Evolutionary conservation across 108 stramenopile genomes (phyloP).

Genomic region (Nitzschia sp.): DNA sequence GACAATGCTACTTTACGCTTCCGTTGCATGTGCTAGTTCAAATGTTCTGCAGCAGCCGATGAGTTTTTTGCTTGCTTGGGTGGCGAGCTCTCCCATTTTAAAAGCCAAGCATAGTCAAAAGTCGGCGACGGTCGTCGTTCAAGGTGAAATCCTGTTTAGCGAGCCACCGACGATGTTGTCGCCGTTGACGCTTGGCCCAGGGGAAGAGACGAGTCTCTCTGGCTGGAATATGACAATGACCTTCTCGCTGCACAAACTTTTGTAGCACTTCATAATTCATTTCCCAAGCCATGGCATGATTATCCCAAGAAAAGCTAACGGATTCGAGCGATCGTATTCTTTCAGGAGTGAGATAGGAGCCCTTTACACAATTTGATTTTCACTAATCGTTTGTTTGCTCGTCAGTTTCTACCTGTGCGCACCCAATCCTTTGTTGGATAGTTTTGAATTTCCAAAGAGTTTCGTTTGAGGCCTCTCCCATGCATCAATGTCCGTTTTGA

Average conservation of each 20-base stretch:
- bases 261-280: not conserved
- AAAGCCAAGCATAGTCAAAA: not conserved
- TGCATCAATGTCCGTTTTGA: no score
- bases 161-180: conserved; percentile 5
- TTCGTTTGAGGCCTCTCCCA: no score
- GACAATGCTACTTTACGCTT: no score
- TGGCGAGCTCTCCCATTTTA: no score
- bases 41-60: no score
- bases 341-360: not conserved
- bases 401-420: no score
- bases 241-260: not conserved
- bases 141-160: not conserved
- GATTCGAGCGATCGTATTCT: not conserved
- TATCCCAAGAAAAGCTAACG: not conserved
- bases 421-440: no score
- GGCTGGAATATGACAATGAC: not conserved
- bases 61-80: no score
- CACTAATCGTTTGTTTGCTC: no score
- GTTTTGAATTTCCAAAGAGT: no score
- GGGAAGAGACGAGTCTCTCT: not conserved
- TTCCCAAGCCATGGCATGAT: not conserved
- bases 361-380: no score
- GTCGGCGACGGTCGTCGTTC: not conserved
- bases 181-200: conserved; percentile 17
- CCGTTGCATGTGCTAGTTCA: no score